Conservation (phyloP, 176 grass and related monocot genomes). For the Aegilops bicornis region DNA sequence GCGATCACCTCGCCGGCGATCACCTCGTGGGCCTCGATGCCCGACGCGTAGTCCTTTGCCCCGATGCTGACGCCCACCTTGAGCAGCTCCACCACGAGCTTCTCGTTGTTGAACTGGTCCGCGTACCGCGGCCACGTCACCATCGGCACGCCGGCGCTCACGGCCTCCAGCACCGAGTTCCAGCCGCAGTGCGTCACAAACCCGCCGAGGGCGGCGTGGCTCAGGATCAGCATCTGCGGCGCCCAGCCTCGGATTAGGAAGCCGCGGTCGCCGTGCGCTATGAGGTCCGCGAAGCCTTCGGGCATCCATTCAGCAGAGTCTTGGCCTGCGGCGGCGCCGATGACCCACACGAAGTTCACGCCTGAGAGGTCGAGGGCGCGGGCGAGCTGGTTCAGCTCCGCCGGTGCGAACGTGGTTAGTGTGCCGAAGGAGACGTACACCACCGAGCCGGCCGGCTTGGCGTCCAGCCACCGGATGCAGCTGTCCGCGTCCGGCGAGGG, state of each 20-base stretch:
- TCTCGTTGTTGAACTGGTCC: background rate
- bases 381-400: background rate
- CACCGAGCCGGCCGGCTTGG: background rate
- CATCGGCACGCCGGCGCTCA: background rate
- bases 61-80: background rate
- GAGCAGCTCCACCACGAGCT: background rate
- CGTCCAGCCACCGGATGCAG: background rate
- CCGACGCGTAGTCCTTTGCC: background rate
- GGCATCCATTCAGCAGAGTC: background rate
- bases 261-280: background rate
- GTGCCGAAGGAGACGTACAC: background rate
- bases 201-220: constrained; percentile 42
- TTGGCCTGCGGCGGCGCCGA: background rate
- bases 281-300: background rate
- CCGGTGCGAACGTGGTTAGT: background rate
- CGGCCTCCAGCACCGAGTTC: constrained; percentile 58
- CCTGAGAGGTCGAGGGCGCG: background rate
- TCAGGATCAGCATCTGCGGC: background rate
- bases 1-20: background rate
- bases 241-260: background rate
- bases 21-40: background rate
- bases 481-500: background rate
- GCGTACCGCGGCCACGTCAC: background rate
- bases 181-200: constrained; percentile 67
- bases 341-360: background rate